Base-by-base conservation (phyloP, 352 stramenopile species). In the Elongisporangium undulatum region DNA sequence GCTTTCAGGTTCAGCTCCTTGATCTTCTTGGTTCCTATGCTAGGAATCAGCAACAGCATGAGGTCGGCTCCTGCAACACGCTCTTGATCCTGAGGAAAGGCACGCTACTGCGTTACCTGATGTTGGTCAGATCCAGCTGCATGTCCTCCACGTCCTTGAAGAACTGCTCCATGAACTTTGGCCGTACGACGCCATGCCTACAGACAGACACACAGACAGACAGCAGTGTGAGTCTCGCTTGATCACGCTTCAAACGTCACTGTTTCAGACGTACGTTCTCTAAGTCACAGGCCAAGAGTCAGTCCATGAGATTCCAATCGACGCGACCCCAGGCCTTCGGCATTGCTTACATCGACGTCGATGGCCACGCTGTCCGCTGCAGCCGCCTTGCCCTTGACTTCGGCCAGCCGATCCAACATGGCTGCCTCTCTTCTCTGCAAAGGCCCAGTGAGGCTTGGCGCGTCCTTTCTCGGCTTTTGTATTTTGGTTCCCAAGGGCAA, bases 141-240 rank as follows among this genome's bases (percentile, higher is more conserved):
- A 99, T 97, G 2, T 88, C 75, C 59, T 99, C 94, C 12, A 98
- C 92, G 61, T 98, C 92, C 51, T 90, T 75, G 74, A 98, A 99
- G 72, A 99, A 99, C 63, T 91, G 73, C 66, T 96, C 85, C 95
- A 98, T 99, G 64, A 93, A 92, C 63, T 92, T 94, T 51, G 85
- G 85, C 2, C 85, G 77, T 60, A 77, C 69, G 49, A 91, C 70
- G 45, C 68, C 65, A 55, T 65, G 74, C 12, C 75, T 89, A 56
- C 17, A 24, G 2, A 20, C 1, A 45, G 21, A 22, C n/a, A n/a
- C n/a, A 17, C 29, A 6, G 12, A 45, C 34, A 15, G 12, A 12
- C 34, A 17, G 4, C 34, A 45, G 1, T 17, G 34, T 45, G 13
- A 45, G 13, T 45, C 34, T 45, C 10, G 7, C 34, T 8, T 17